These are phyloP conservation scores for Colletotrichum euphorbiae DNA, from an alignment of 2,329 filamentous ascomycete genomes.

Conservation along the genomic window DNA sequence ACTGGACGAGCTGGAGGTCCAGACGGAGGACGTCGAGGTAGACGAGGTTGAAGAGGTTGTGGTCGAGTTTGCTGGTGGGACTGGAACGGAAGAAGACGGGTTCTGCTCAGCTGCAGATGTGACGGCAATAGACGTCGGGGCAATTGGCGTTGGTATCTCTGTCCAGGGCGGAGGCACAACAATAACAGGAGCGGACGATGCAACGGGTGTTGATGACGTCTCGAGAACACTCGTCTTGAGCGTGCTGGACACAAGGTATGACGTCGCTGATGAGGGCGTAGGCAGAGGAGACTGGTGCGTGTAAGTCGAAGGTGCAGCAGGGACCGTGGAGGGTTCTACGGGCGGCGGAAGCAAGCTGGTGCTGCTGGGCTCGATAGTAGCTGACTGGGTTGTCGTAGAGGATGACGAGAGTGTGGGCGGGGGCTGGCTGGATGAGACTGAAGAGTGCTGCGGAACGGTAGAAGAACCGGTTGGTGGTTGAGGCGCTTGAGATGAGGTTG, in stretches of 20 bases:
- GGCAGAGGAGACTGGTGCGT: neutral
- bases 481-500: neutral
- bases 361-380: neutral
- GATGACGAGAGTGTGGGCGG: neutral
- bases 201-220: neutral
- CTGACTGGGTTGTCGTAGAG: neutral
- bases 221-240: neutral
- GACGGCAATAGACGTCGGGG: neutral
- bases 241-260: neutral
- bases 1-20: neutral
- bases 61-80: conserved; percentile 23
- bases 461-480: neutral
- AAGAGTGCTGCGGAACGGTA: neutral
- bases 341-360: neutral
- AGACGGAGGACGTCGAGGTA: neutral
- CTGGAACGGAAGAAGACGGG: neutral
- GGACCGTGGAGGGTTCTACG: neutral
- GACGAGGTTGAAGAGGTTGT: neutral
- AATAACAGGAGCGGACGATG: neutral
- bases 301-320: neutral
- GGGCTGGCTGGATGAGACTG: neutral
- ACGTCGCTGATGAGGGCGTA: neutral
- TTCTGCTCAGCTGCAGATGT: conserved; percentile 28
- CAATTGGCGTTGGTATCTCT: neutral
- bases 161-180: conserved; percentile 15